phyloP scores from a whole-genome alignment of 805 yeast genomes.

The Aciculoconidium aculeatum region DNA sequence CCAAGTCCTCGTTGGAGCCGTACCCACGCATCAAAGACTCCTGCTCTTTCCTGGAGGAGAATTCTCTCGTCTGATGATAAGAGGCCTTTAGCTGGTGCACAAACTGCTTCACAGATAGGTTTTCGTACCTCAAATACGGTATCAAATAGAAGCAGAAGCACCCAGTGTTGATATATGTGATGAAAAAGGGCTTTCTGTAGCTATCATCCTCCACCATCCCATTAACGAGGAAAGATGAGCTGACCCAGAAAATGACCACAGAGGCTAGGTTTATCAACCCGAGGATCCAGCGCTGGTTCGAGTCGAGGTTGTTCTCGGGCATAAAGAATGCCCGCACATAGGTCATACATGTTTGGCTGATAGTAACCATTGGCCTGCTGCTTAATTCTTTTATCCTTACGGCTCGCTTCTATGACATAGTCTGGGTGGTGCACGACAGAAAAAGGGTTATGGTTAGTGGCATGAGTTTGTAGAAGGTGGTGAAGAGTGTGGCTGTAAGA shows the following conservation, averaged over 20 bases:
- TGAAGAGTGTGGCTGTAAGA: too few relatives aligned
- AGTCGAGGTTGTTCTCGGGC: constrained; percentile 19
- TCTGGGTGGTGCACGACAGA: too few relatives aligned
- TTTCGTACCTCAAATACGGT: constrained; percentile 43
- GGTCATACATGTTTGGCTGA: too few relatives aligned
- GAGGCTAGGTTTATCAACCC: constrained; percentile 69
- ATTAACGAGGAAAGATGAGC: constrained; percentile 81
- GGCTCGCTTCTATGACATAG: too few relatives aligned
- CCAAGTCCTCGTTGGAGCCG: constrained; percentile 19
- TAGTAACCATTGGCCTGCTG: too few relatives aligned
- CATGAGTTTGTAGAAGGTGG: too few relatives aligned
- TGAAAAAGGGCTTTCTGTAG: constrained; percentile 85
- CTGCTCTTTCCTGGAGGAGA: constrained; percentile 16
- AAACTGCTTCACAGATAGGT: constrained; percentile 18
- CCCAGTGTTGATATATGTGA: constrained; percentile 87
- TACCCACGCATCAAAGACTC: constrained; percentile 17
- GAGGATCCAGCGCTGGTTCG: constrained; percentile 56
- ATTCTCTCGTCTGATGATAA: constrained; percentile 10
- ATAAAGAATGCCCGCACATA: constrained; percentile 15
- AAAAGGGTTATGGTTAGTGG: too few relatives aligned
- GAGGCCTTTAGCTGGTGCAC: constrained; percentile 17
- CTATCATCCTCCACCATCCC: constrained; percentile 61
- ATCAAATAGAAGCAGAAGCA: constrained; percentile 74
- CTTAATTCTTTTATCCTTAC: too few relatives aligned
- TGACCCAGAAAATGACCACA: constrained; percentile 86